Evolutionary conservation across 2,329 filamentous ascomycete species (phyloP), one percentile per base, ranked within the genome.

Genomic region (Ascochyta fabae): DNA sequence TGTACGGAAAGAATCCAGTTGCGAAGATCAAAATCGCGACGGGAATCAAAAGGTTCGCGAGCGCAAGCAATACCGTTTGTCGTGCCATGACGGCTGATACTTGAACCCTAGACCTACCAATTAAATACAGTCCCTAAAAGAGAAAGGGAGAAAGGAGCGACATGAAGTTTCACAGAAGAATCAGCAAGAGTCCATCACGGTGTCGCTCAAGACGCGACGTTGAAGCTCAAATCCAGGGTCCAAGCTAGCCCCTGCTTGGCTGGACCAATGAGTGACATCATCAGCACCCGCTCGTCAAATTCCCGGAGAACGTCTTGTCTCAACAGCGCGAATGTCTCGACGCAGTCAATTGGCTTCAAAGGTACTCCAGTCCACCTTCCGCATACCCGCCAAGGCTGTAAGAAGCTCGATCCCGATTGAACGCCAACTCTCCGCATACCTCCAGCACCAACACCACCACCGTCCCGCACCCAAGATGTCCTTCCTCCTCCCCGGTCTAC

Each of bases 1-100:
- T 99, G 78, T 98, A 97, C 7, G 95, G 95, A 71, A 99, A 99
- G 83, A 99, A 99, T 13, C 95, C 94, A 29, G 87, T 86, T 24
- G 91, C 93, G 75, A 98, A 98, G 61, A 89, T 69, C 19, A 81
- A 67, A 43, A 81, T 75, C 42, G 92, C 88, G 51, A 89, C 71
- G 3, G 91, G 90, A 40, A 96, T 86, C 58, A 96, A 77, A 29
- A 92, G 53, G 75, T 97, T 96, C 68, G 91, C 88, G 61, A 86
- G 76, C 47, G 84, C 72, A 58, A 92, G 84, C 55, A 79, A 66
- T 42, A 69, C 26, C n/a, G 61, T 63, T 53, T 62, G 64, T 38
- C 47, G 33, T 42, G 66, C 65, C 72, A 73, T 74, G 50, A 59
- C 49, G 36, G 29, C 46, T 26, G 39, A 26, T 8, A 19, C 1